Evolutionary conservation across 148 eudicot species (phyloP).

Genomic region (Rhododendron kiyosumense): DNA sequence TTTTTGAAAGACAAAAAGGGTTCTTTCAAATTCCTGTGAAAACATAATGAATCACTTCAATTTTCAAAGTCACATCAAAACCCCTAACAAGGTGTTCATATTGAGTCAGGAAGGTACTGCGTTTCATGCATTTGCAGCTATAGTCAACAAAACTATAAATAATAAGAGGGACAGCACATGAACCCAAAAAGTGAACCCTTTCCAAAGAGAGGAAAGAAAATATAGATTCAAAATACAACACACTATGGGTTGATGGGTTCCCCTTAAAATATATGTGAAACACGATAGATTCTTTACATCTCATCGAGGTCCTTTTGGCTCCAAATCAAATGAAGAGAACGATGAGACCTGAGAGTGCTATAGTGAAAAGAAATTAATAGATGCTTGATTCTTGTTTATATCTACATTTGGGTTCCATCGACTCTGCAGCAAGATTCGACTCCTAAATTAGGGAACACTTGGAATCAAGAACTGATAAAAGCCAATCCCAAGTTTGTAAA

Average conservation of each 20-base stretch:
- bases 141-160: background rate
- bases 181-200: background rate
- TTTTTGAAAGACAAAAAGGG: background rate
- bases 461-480: conserved; percentile 1
- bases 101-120: background rate
- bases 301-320: background rate
- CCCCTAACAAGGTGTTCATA: background rate
- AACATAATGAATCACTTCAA: background rate
- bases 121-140: background rate
- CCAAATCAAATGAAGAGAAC: background rate
- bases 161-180: background rate
- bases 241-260: background rate
- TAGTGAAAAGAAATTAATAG: background rate
- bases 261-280: background rate
- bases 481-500: background rate
- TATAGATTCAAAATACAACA: background rate
- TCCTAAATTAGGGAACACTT: background rate
- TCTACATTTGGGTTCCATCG: background rate
- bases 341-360: background rate
- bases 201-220: background rate
- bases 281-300: background rate
- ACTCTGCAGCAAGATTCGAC: background rate
- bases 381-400: background rate
- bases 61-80: background rate
- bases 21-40: background rate